phyloP scores from a whole-genome alignment of 371 early-diverging fungal species.

The Mucor indicus region DNA sequence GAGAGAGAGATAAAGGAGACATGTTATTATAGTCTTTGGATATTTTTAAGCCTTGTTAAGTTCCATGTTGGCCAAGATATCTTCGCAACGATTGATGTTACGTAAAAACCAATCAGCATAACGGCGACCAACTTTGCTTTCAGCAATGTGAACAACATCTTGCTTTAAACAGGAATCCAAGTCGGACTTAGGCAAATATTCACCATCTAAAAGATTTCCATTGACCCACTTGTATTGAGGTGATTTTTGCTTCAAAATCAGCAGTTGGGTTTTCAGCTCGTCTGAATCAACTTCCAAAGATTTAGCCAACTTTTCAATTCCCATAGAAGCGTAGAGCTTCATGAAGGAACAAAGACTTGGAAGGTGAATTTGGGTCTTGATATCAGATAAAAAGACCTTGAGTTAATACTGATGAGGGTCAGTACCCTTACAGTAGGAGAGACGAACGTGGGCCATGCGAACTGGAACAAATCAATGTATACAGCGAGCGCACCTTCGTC shows the following conservation, averaged over 20 bases:
- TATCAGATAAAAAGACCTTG: constrained; percentile 83
- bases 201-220: constrained; percentile 77
- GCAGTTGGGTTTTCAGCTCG: constrained; percentile 77
- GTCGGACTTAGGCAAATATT: constrained; percentile 77
- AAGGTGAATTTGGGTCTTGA: constrained; percentile 79
- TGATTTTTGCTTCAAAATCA: constrained; percentile 91
- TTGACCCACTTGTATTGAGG: constrained; percentile 82
- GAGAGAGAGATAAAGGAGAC: too few relatives aligned
- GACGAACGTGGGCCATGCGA: constrained; percentile 94
- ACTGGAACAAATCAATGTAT: constrained; percentile 87
- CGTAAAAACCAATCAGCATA: constrained; percentile 96
- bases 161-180: constrained; percentile 89
- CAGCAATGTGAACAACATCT: constrained; percentile 92
- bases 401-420: constrained; percentile 78
- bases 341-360: constrained; percentile 91
- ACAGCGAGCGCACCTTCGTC: constrained; percentile 76
- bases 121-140: constrained; percentile 89
- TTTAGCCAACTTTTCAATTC: constrained; percentile 84
- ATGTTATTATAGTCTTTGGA: too few relatives aligned
- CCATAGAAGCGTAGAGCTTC: constrained; percentile 91
- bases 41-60: constrained; percentile 33
- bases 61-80: constrained; percentile 54
- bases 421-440: constrained; percentile 62
- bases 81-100: constrained; percentile 84
- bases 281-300: constrained; percentile 83